These are phyloP conservation scores for Penicillium janthinellum DNA, from an alignment of 2,329 filamentous ascomycete species.

Conservation along the genomic window DNA sequence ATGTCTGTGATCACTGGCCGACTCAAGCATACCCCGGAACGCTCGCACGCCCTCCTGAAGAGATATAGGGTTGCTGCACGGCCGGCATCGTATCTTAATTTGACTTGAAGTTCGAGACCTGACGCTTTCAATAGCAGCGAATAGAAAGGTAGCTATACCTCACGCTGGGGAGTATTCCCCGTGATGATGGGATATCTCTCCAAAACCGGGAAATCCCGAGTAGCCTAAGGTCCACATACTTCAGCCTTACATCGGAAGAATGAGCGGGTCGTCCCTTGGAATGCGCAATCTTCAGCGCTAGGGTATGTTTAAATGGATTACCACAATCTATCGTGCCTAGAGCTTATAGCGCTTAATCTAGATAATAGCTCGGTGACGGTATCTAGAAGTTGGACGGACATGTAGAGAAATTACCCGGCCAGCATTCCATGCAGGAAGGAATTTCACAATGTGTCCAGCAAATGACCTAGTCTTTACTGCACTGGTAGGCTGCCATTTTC, in stretches of 20 bases:
- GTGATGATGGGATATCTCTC: not conserved
- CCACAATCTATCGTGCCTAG: not conserved
- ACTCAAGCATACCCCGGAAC: not conserved
- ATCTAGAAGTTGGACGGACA: not conserved
- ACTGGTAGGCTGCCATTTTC: not conserved
- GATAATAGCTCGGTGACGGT: not conserved
- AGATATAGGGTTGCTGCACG: not conserved
- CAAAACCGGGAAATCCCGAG: not conserved
- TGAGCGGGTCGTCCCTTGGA: conserved; percentile 17
- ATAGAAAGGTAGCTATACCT: not conserved
- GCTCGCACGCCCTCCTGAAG: not conserved
- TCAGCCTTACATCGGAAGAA: conserved; percentile 19
- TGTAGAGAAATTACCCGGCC: conserved; percentile 3
- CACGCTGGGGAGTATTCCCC: not conserved
- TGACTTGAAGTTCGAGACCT: not conserved
- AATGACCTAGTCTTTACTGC: not conserved
- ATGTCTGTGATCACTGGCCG: not conserved
- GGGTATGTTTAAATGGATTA: not conserved
- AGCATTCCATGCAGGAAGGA: conserved; percentile 9
- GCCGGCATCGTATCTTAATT: not conserved
- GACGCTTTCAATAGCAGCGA: not conserved
- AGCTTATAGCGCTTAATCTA: not conserved
- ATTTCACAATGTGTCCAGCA: not conserved
- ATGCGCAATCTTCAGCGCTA: not conserved
- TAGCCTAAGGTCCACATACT: conserved; percentile 10